Evolutionary conservation across 2,329 filamentous ascomycete species (phyloP).

Genomic region (Monilinia fructigena): DNA sequence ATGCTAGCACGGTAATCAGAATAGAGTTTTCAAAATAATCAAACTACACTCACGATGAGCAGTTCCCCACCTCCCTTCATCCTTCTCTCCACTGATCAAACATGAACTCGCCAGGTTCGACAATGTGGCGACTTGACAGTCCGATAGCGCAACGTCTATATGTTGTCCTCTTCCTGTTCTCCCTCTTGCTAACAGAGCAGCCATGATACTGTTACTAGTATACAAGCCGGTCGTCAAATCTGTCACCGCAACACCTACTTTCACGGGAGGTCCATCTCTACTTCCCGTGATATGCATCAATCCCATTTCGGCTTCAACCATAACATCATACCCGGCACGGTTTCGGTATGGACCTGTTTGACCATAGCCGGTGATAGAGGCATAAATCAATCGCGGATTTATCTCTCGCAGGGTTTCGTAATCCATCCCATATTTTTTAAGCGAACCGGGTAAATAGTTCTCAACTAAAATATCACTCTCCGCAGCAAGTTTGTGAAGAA

Average conservation of each 20-base stretch:
- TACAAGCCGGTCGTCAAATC: slow-evolving; percentile 95
- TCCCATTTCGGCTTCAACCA: slow-evolving; percentile 98
- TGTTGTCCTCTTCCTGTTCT: slow-evolving; percentile 82
- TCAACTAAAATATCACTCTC: slow-evolving; percentile 93
- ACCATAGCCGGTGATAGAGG: slow-evolving; percentile 94
- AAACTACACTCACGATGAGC: slow-evolving; percentile 70
- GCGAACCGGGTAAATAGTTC: slow-evolving; percentile 87
- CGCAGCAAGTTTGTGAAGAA: slow-evolving; percentile 79
- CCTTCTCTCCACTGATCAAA: slow-evolving; percentile 81
- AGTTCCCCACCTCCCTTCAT: slow-evolving; percentile 91
- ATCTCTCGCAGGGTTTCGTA: slow-evolving; percentile 76
- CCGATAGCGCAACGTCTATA: slow-evolving; percentile 85
- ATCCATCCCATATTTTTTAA: slow-evolving; percentile 90
- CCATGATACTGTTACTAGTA: slow-evolving; percentile 93
- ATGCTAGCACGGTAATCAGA: slow-evolving; percentile 54
- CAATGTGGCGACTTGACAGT: slow-evolving; percentile 91
- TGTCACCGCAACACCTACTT: slow-evolving; percentile 95
- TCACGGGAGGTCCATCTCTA: slow-evolving; percentile 86
- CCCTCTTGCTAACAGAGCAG: slow-evolving; percentile 74
- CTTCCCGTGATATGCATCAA: slow-evolving; percentile 97
- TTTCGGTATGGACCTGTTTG: slow-evolving; percentile 88
- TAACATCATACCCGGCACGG: slow-evolving; percentile 94
- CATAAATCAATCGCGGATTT: slow-evolving; percentile 87
- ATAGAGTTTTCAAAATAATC: too few species aligned
- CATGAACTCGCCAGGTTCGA: slow-evolving; percentile 95